Base-by-base conservation (phyloP, 2,329 filamentous ascomycete species). In the Scedosporium apiospermum region DNA sequence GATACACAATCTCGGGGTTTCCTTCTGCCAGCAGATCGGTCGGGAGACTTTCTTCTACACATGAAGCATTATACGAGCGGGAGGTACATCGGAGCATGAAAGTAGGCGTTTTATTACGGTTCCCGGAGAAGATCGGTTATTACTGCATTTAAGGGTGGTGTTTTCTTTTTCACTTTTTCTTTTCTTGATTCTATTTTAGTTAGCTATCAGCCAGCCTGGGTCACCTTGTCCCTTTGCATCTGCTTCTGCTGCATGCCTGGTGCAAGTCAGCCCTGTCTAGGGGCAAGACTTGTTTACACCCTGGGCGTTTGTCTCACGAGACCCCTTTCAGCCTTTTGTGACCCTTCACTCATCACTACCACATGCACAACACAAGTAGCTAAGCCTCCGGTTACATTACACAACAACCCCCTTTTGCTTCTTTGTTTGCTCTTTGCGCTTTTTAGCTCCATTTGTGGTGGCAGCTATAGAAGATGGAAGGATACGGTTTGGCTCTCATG, bases 131-230 rank as follows among this genome's bases (percentile, higher is more conserved):
- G 49, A 53, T 23, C 10, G 49, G 49, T 18, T 21, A 53, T 53
- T 21, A 21, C 23, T 53, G 49, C 49, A 53, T 53, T 53, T 23
- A 34, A 27, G 58, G 42, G 58, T 51, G 49, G 42, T 49, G 23
- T 61, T 38, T 60, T 51, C 44, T 57, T 55, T 61, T 23, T 57
- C 21, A 4, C n/a, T 1, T 58, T 58, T 58, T 57, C 55, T 30
- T 58, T 58, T 57, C 23, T 57, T 57, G 16, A 21, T 57, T 57
- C 26, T 26, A 21, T 57, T 57, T 57, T 10, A 21, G 44, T 16
- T n/a, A 16, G 16, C 16, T 21, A 46, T 46, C 44, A n/a, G 18
- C 18, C 14, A 46, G 9, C 44, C 44, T 46, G 44, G 44, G 16
- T n/a, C 44, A n/a, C 44, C 44, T 16, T 21, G 18, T 57, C 9